Conservation (phyloP, 2,329 filamentous ascomycete genomes). For the Hyphodiscus sp. region DNA sequence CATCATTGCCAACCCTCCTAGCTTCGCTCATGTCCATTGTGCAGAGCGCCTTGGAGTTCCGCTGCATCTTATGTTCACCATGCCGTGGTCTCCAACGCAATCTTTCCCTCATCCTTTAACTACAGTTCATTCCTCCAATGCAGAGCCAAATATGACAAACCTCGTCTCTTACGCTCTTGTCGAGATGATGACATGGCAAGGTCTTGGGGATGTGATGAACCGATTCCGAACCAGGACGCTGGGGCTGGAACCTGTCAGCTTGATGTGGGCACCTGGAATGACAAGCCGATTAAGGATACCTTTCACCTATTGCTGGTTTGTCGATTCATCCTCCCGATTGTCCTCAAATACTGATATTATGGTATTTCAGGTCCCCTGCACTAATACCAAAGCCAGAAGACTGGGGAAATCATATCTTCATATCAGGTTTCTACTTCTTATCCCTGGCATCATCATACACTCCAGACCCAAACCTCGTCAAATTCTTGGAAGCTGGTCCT, state of each 20-base stretch:
- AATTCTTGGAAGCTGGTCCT: slow-evolving; percentile 55
- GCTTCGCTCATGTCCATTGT: slow-evolving; percentile 69
- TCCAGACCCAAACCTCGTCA: slow-evolving; percentile 54
- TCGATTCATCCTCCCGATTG: neutral
- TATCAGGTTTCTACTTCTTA: slow-evolving; percentile 66
- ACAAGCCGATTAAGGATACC: slow-evolving; percentile 65
- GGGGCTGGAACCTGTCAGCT: slow-evolving; percentile 65
- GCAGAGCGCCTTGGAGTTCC: slow-evolving; percentile 70
- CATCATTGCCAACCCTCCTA: slow-evolving; percentile 76
- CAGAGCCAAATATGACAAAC: slow-evolving; percentile 53
- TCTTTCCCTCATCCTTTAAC: slow-evolving; percentile 62
- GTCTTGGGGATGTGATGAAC: slow-evolving; percentile 81
- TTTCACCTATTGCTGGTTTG: slow-evolving; percentile 8
- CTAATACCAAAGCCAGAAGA: slow-evolving; percentile 36
- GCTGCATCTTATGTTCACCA: slow-evolving; percentile 84
- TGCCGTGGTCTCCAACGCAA: slow-evolving; percentile 64
- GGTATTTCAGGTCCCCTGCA: slow-evolving; percentile 26
- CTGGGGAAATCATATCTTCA: slow-evolving; percentile 22
- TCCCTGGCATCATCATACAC: slow-evolving; percentile 57
- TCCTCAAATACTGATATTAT: slow-evolving; percentile 30
- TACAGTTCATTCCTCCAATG: slow-evolving; percentile 55
- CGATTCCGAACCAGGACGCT: slow-evolving; percentile 67
- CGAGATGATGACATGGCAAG: slow-evolving; percentile 66
- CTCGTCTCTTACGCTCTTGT: slow-evolving; percentile 60
- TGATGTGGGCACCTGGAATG: slow-evolving; percentile 74